Conservation (phyloP, 2,329 filamentous ascomycete genomes). For the Phaeophleospora eucalypticola region DNA sequence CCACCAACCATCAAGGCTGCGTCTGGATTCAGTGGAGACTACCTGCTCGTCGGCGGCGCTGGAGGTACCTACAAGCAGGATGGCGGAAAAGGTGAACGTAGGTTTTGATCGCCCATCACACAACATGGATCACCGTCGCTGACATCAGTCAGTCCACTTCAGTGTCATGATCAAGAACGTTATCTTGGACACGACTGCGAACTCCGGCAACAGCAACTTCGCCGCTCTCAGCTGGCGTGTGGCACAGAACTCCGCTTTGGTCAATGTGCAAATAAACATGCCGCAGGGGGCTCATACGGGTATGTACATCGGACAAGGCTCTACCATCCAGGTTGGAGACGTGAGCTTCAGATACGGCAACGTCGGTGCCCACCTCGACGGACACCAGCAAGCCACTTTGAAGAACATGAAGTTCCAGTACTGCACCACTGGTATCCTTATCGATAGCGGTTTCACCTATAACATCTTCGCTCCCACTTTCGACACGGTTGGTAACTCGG, state of each 20-base stretch:
- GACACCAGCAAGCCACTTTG: constrained; percentile 13
- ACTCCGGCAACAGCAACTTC: constrained; percentile 8
- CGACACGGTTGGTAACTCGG: constrained; percentile 5
- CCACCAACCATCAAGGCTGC: constrained; percentile 63
- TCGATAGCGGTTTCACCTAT: constrained; percentile 11
- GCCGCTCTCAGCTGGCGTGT: constrained; percentile 23
- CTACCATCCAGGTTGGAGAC: constrained; percentile 31
- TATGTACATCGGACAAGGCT: constrained; percentile 23
- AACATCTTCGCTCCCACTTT: constrained; percentile 15
- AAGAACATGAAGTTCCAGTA: constrained; percentile 14
- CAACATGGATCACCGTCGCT: background rate
- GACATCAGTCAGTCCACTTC: constrained; percentile 3
- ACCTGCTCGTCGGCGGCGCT: constrained; percentile 19
- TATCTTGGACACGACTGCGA: constrained; percentile 22
- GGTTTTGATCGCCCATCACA: no score
- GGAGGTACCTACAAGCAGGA: constrained; percentile 4
- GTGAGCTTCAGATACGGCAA: constrained; percentile 21
- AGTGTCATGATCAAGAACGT: constrained; percentile 18
- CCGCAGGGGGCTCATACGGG: constrained; percentile 30
- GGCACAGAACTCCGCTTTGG: constrained; percentile 23
- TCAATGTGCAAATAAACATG: constrained; percentile 23
- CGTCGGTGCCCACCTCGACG: constrained; percentile 12
- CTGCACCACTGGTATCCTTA: constrained; percentile 13
- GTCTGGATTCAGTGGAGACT: constrained; percentile 11
- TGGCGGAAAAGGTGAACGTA: no score